Conservation (phyloP, 2,329 filamentous ascomycete genomes). For the Annulohypoxylon truncatum region DNA sequence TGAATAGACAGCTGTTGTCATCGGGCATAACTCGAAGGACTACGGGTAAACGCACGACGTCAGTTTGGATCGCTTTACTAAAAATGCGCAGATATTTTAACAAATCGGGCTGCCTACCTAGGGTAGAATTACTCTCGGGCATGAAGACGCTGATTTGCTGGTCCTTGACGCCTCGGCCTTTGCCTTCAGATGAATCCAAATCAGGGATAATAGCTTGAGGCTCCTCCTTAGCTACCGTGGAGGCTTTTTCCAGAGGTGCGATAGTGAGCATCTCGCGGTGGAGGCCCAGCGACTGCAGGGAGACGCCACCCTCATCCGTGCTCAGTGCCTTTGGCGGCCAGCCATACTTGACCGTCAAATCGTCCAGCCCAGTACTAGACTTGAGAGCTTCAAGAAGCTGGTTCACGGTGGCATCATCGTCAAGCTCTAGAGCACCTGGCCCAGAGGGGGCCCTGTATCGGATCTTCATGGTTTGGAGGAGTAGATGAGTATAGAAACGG, state of each 20-base stretch:
- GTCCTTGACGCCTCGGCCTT: slow-evolving; percentile 48
- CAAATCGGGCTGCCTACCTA: slow-evolving; percentile 55
- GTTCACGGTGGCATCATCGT: slow-evolving; percentile 73
- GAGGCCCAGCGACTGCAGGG: slow-evolving; percentile 61
- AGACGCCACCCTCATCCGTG: slow-evolving; percentile 62
- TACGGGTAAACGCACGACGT: slow-evolving; percentile 43
- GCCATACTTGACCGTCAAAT: slow-evolving; percentile 84
- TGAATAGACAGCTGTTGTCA: slow-evolving; percentile 95
- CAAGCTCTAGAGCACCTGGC: slow-evolving; percentile 74
- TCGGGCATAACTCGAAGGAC: slow-evolving; percentile 95
- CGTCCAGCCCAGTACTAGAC: slow-evolving; percentile 70
- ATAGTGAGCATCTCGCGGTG: slow-evolving; percentile 64
- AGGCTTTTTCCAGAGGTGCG: slow-evolving; percentile 54
- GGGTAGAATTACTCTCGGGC: slow-evolving; percentile 61
- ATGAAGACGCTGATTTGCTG: slow-evolving; percentile 61
- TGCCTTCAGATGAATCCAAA: background rate
- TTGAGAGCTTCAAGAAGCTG: slow-evolving; percentile 71
- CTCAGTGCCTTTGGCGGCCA: slow-evolving; percentile 81
- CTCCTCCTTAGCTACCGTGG: slow-evolving; percentile 3
- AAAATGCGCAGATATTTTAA: background rate
- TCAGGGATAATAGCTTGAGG: slow-evolving; percentile 6
- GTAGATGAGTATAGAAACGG: background rate
- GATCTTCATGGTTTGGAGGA: slow-evolving; percentile 68
- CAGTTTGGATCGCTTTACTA: background rate
- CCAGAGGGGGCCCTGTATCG: slow-evolving; percentile 81